Evolutionary conservation across 495 filamentous ascomycete species (phyloP).

Genomic region (Penicillium desertorum): DNA sequence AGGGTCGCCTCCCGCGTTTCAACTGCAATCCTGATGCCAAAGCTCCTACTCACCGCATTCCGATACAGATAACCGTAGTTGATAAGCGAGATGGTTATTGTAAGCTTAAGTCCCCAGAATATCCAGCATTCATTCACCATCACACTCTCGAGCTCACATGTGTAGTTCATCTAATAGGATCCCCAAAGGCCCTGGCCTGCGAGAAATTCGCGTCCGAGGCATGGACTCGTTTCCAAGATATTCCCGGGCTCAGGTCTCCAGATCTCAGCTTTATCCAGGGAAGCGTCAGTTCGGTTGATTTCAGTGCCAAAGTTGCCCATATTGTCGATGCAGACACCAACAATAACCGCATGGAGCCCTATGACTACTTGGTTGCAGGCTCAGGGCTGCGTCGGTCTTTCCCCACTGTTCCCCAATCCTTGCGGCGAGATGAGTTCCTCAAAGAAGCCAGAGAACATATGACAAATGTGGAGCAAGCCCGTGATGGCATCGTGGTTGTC

Average conservation of each 20-base stretch:
- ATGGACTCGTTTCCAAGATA: slow-evolving; percentile 62
- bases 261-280: slow-evolving; percentile 58
- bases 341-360: slow-evolving; percentile 36
- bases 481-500: slow-evolving; percentile 57
- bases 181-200: slow-evolving; percentile 60
- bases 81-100: slow-evolving; percentile 73
- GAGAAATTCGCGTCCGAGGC: slow-evolving; percentile 53
- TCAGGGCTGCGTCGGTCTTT: slow-evolving; percentile 61
- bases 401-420: slow-evolving; percentile 61
- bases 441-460: slow-evolving; percentile 46
- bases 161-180: slow-evolving; percentile 60
- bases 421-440: slow-evolving; percentile 54
- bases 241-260: slow-evolving; percentile 54
- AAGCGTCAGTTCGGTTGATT: slow-evolving; percentile 53
- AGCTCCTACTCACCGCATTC: slow-evolving; percentile 37
- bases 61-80: slow-evolving; percentile 63
- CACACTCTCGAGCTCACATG: slow-evolving; percentile 3
- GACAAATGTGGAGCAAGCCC: slow-evolving; percentile 26
- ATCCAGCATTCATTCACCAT: not conserved
- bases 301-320: slow-evolving; percentile 48
- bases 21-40: slow-evolving; percentile 29
- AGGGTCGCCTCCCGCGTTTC: slow-evolving; percentile 43
- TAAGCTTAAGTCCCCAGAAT: slow-evolving; percentile 36
- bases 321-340: slow-evolving; percentile 36
- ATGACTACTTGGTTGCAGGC: slow-evolving; percentile 65